Evolutionary conservation across 176 grass and related monocot genomes (phyloP).

Genomic region (Oryza longistaminata): DNA sequence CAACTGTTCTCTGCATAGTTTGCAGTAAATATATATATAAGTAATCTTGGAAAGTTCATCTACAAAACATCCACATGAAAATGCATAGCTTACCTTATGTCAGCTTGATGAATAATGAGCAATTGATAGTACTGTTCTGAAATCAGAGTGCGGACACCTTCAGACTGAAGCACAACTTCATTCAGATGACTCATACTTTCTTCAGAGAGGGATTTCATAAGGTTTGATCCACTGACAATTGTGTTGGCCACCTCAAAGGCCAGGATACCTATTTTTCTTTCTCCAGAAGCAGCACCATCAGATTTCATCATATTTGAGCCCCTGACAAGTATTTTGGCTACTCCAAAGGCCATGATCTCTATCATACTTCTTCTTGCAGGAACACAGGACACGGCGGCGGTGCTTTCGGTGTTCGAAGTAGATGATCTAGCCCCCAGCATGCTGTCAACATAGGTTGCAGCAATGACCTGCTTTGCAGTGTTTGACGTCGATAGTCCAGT

Average conservation of each 20-base stretch:
- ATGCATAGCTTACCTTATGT: slow-evolving; percentile 43
- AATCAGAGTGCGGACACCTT: slow-evolving; percentile 48
- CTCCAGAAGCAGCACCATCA: neutral
- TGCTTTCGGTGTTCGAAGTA: too few species aligned
- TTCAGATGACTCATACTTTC: slow-evolving; percentile 49
- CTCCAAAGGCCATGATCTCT: too few species aligned
- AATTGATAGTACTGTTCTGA: slow-evolving; percentile 47
- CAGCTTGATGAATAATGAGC: slow-evolving; percentile 32
- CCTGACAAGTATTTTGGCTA: too few species aligned
- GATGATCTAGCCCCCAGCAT: too few species aligned
- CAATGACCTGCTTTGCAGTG: neutral
- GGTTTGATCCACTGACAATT: slow-evolving; percentile 44
- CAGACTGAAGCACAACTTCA: slow-evolving; percentile 40
- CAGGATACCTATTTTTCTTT: slow-evolving; percentile 44
- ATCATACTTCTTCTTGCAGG: too few species aligned
- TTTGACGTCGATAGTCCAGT: neutral
- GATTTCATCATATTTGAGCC: too few species aligned
- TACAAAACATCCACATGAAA: neutral
- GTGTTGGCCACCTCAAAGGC: slow-evolving; percentile 67
- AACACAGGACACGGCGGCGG: too few species aligned
- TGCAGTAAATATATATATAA: neutral
- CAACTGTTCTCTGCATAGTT: slow-evolving; percentile 51
- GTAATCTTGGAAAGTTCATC: neutral
- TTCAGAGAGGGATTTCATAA: slow-evolving; percentile 50
- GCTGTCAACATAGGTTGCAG: neutral